Conservation (phyloP, 192 early-diverging fungal species). For the Linderina pennispora region DNA sequence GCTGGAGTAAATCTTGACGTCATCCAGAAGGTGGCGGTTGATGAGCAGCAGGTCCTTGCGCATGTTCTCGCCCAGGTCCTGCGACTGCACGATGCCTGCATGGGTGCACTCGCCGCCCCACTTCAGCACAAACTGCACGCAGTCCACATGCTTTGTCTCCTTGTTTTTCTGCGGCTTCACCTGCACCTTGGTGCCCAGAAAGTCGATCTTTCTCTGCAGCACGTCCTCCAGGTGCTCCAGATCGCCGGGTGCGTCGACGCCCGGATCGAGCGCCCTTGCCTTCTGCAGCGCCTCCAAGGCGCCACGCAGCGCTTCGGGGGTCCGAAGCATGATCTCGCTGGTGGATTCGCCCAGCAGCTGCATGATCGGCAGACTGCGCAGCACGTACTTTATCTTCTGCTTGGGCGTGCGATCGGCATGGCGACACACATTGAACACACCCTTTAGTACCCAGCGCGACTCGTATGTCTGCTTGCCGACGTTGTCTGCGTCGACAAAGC, state of each 20-base stretch:
- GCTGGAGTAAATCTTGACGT: slow-evolving; percentile 79
- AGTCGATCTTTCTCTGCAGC: slow-evolving; percentile 67
- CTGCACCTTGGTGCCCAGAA: slow-evolving; percentile 92
- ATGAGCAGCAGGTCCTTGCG: slow-evolving; percentile 87
- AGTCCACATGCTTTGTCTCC: slow-evolving; percentile 43
- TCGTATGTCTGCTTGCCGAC: slow-evolving; percentile 50
- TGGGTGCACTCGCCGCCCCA: slow-evolving; percentile 98
- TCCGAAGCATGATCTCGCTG: slow-evolving; percentile 79
- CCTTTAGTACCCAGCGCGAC: slow-evolving; percentile 89
- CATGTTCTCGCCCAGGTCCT: slow-evolving; percentile 87
- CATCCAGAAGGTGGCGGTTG: slow-evolving; percentile 78
- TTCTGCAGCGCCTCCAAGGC: slow-evolving; percentile 63
- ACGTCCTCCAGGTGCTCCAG: slow-evolving; percentile 68
- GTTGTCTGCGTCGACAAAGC: slow-evolving; percentile 51
- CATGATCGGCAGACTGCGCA: slow-evolving; percentile 64
- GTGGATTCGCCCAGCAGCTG: slow-evolving; percentile 59
- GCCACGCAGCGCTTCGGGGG: slow-evolving; percentile 37
- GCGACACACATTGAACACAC: slow-evolving; percentile 85
- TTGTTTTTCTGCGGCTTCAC: slow-evolving; percentile 74
- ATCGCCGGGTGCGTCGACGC: slow-evolving; percentile 47
- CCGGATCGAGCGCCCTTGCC: slow-evolving; percentile 50
- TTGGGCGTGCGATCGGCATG: slow-evolving; percentile 97
- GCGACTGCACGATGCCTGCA: slow-evolving; percentile 81
- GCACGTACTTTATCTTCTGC: slow-evolving; percentile 90
- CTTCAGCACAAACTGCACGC: slow-evolving; percentile 90